Conservation (phyloP, 257 asterid species). For the Hygrophila difformis region DNA sequence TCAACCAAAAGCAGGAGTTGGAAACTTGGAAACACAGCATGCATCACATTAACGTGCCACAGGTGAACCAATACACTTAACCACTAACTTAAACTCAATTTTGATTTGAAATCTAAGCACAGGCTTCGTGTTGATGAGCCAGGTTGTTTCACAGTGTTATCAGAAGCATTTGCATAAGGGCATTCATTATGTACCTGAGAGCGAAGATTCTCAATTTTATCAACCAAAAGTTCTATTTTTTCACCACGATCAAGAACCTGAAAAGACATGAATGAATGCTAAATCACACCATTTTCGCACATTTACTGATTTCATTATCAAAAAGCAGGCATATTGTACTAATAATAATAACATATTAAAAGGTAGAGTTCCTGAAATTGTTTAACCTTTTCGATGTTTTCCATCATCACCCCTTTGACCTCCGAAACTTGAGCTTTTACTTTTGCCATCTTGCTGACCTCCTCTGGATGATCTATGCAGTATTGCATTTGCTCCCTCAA, state of each 20-base stretch:
- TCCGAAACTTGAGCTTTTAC: conserved; percentile 51
- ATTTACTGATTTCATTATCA: background rate
- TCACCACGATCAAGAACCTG: conserved; percentile 58
- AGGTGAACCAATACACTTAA: too few species aligned
- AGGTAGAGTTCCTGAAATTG: background rate
- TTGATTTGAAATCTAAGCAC: background rate
- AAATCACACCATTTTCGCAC: background rate
- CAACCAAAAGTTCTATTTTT: conserved; percentile 44
- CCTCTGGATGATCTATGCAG: conserved; percentile 46
- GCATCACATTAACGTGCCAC: too few species aligned
- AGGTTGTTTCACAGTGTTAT: background rate
- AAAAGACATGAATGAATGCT: background rate
- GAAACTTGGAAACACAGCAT: too few species aligned
- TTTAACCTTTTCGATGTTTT: conserved; percentile 39
- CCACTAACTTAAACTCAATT: background rate
- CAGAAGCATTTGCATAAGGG: background rate
- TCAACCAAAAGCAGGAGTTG: too few species aligned
- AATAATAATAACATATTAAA: background rate
- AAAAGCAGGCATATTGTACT: background rate
- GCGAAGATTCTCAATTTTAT: conserved; percentile 49
- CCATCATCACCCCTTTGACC: conserved; percentile 55
- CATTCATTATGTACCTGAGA: conserved; percentile 31
- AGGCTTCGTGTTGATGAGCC: background rate
- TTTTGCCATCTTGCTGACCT: conserved; percentile 37
- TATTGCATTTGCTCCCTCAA: conserved; percentile 48